A percentile compares a stretch with the other conserved stretches of the same genome.
Conservation (phyloP, 331 rosid genomes). For the Dryas integrifolia region DNA sequence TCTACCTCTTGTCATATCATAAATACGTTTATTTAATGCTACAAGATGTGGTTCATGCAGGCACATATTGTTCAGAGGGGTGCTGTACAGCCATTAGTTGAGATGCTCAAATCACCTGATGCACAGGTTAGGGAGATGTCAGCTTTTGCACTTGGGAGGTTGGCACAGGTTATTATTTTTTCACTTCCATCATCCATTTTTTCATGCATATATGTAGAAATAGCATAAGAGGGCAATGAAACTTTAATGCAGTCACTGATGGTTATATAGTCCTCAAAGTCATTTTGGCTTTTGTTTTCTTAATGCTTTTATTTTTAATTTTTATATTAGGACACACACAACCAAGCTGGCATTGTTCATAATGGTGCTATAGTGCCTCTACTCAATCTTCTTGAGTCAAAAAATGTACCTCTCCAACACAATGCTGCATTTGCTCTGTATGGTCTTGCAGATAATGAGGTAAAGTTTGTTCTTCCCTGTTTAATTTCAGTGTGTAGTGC, state of each 20-base stretch:
- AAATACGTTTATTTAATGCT: not conserved
- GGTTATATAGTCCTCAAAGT: not conserved
- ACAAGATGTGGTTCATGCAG: constrained; percentile 1
- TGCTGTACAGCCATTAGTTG: constrained; percentile 32
- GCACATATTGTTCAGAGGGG: constrained; percentile 43
- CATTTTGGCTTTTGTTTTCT: not conserved
- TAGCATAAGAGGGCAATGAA: not conserved
- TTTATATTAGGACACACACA: constrained; percentile 32
- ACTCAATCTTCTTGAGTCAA: constrained; percentile 28
- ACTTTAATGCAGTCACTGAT: not conserved
- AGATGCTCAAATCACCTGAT: constrained; percentile 45
- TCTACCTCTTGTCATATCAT: not conserved
- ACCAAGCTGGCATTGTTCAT: constrained; percentile 44
- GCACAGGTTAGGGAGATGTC: constrained; percentile 62
- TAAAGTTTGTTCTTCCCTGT: constrained; percentile 25
- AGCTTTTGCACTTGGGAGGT: constrained; percentile 73
- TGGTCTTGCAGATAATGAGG: constrained; percentile 72
- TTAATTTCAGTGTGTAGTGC: not conserved
- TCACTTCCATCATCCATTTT: not conserved
- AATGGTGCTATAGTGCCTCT: constrained; percentile 33
- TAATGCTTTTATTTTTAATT: not conserved
- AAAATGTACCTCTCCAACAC: constrained; percentile 44
- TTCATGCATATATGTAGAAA: not conserved
- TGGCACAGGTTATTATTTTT: constrained; percentile 63
- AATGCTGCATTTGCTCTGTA: constrained; percentile 63